Percentiles rank a stretch among this genome's conserved stretches.
These are phyloP conservation scores for Kwoniella botswanensis DNA, from an alignment of 768 basidiomycete genomes.

Conservation along the genomic window DNA sequence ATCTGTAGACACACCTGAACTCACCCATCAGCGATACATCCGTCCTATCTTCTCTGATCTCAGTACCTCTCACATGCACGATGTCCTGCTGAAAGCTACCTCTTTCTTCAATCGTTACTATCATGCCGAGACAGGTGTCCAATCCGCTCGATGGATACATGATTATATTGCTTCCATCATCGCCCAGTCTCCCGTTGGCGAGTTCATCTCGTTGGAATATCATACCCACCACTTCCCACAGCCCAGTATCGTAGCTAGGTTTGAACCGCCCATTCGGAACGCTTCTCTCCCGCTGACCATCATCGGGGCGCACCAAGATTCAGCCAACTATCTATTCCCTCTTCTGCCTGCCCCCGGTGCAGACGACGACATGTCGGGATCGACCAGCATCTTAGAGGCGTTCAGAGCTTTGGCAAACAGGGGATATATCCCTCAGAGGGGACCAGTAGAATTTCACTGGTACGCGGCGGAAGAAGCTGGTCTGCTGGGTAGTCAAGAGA, in stretches of 20 bases:
- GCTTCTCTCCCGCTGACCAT: conserved; percentile 45
- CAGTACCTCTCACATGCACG: conserved; percentile 25
- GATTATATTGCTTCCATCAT: conserved; percentile 38
- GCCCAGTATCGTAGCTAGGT: conserved; percentile 53
- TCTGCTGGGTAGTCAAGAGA: conserved; percentile 75
- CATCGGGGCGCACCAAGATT: conserved; percentile 58
- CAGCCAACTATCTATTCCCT: conserved; percentile 57
- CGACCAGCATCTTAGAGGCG: conserved; percentile 53
- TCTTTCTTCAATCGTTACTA: conserved; percentile 42
- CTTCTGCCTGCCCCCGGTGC: conserved; percentile 59
- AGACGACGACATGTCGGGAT: conserved; percentile 59
- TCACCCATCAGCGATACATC: conserved; percentile 33
- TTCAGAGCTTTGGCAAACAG: conserved; percentile 50
- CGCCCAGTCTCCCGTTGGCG: conserved; percentile 26
- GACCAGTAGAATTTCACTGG: conserved; percentile 58
- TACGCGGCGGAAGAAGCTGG: conserved; percentile 59
- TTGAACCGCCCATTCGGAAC: conserved; percentile 43
- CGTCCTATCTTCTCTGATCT: conserved; percentile 30
- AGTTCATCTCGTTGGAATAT: conserved; percentile 38
- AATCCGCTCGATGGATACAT: conserved; percentile 36
- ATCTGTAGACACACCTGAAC: conserved; percentile 29
- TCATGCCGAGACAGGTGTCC: conserved; percentile 25
- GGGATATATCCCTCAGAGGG: conserved; percentile 45
- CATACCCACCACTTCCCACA: conserved; percentile 53
- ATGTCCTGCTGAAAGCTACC: conserved; percentile 29